Percentiles rank a stretch among this genome's conserved stretches.
Conservation (phyloP, 176 grass and related monocot genomes). For the Areca catechu region DNA sequence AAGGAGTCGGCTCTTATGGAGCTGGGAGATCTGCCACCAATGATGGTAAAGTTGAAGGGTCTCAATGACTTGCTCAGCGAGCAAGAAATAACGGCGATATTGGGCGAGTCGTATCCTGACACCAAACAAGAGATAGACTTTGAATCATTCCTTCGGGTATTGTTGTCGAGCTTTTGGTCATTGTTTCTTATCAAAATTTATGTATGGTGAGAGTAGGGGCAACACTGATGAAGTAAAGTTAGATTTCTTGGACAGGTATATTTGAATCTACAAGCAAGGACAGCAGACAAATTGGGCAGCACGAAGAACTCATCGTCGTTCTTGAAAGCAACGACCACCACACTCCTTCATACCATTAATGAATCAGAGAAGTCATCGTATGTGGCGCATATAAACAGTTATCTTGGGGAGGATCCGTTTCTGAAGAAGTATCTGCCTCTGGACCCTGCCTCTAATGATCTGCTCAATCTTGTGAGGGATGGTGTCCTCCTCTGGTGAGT, state of each 20-base stretch:
- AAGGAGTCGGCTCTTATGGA: constrained; percentile 60
- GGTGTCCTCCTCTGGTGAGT: constrained; percentile 93
- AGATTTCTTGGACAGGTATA: constrained; percentile 47
- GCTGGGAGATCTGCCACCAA: constrained; percentile 53
- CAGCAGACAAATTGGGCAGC: constrained; percentile 39
- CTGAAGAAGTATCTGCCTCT: constrained; percentile 89
- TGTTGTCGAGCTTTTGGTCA: too few species aligned
- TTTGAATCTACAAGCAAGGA: constrained; percentile 59
- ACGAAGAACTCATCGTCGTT: constrained; percentile 68
- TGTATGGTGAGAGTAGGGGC: too few species aligned
- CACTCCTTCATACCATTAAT: constrained; percentile 85
- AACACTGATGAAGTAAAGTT: too few species aligned
- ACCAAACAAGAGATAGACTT: constrained; percentile 72
- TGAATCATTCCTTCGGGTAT: constrained; percentile 73
- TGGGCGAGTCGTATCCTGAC: constrained; percentile 59
- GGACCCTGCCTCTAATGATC: constrained; percentile 59
- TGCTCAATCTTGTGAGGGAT: constrained; percentile 78
- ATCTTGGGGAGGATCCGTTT: constrained; percentile 73
- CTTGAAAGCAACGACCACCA: constrained; percentile 77
- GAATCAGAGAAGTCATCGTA: constrained; percentile 89
- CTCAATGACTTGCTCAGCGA: constrained; percentile 54
- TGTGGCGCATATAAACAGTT: constrained; percentile 90
- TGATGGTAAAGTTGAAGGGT: constrained; percentile 83
- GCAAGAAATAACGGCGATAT: constrained; percentile 53
- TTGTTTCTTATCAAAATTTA: too few species aligned